Evolutionary conservation across 192 early-diverging fungal genomes (phyloP), one percentile per base, ranked within the genome.

Genomic region (Umbelopsis ramanniana): DNA sequence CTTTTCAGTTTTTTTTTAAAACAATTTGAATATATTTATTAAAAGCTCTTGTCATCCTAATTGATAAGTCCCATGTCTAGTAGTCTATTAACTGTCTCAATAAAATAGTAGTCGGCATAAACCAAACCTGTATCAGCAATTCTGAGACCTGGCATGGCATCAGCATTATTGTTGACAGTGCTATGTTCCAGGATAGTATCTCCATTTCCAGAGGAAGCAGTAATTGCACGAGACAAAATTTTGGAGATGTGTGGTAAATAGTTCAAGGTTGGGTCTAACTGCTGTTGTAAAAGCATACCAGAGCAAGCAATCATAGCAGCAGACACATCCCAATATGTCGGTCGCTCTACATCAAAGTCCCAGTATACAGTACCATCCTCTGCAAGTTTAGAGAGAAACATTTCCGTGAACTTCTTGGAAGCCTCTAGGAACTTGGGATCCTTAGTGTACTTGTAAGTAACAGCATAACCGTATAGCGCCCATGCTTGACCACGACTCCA

Each of bases 401-500:
- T 22, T 43, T 67, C 66, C 19, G 66, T 46, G 21, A 43, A 67
- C 7, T 67, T 67, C 43, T 67, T 67, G 4, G 66, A 19, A n/a
- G 66, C 66, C 14, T 46, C 66, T 35, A 67, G 29, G 29, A 67
- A 67, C 29, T 67, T 67, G 8, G 66, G 43, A 23, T 67, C 66
- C 66, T 46, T 67, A 21, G 66, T 67, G 66, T 67, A 67, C 37
- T 67, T 67, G 43, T 67, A 67, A 46, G 66, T 15, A 43, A 46
- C 43, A 0, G 66, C 66, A 46, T 43, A 67, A 6, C 66, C 66
- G 29, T 67, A 67, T 22, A 67, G 29, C 21, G 66, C 66, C 66
- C 66, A 67, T 22, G 66, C 66, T 67, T 67, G 66, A 22, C 66
- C 66, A n/a, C 66, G 66, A 23, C 66, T 67, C 66, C 66, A 67